phyloP scores from a whole-genome alignment of 805 yeast genomes.

The Candida koratica region DNA sequence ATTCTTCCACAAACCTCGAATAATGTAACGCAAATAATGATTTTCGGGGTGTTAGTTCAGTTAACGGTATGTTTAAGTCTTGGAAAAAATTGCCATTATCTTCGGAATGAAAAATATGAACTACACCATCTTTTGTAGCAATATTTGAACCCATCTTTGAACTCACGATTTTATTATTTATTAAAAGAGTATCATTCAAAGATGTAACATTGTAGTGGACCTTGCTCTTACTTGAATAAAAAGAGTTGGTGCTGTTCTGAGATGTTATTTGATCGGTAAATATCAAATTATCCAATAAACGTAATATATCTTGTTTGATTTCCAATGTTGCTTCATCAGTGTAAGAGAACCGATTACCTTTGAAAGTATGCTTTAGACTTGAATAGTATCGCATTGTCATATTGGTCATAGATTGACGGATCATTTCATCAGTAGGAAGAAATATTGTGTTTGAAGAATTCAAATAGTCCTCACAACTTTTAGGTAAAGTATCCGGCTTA shows the following conservation, averaged over 20 bases:
- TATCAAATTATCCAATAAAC: constrained; percentile 25
- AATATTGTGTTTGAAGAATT: constrained; percentile 26
- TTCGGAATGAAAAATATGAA: constrained; percentile 27
- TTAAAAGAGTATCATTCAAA: constrained; percentile 14
- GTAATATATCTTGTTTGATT: constrained; percentile 25
- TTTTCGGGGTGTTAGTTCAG: constrained; percentile 31
- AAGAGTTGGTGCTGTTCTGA: constrained; percentile 4
- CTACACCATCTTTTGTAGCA: constrained; percentile 30
- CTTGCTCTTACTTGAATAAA: constrained; percentile 7
- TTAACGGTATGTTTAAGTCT: constrained; percentile 20
- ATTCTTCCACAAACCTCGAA: constrained; percentile 63
- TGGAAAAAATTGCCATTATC: constrained; percentile 17
- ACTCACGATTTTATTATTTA: constrained; percentile 21
- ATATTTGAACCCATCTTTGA: constrained; percentile 14
- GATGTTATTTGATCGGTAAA: constrained; percentile 13
- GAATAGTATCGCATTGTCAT: constrained; percentile 27
- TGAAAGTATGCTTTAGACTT: constrained; percentile 19
- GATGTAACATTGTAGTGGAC: constrained; percentile 14
- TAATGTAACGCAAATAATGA: constrained; percentile 43
- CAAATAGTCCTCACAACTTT: constrained; percentile 27
- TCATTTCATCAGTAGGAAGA: constrained; percentile 31
- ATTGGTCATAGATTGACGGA: constrained; percentile 24
- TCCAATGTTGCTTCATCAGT: constrained; percentile 32
- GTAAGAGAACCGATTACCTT: constrained; percentile 18
- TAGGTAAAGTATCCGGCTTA: constrained; percentile 15